These are phyloP conservation scores for Xylariaceae sp. DNA, from an alignment of 2,329 filamentous ascomycete genomes.

Conservation along the genomic window DNA sequence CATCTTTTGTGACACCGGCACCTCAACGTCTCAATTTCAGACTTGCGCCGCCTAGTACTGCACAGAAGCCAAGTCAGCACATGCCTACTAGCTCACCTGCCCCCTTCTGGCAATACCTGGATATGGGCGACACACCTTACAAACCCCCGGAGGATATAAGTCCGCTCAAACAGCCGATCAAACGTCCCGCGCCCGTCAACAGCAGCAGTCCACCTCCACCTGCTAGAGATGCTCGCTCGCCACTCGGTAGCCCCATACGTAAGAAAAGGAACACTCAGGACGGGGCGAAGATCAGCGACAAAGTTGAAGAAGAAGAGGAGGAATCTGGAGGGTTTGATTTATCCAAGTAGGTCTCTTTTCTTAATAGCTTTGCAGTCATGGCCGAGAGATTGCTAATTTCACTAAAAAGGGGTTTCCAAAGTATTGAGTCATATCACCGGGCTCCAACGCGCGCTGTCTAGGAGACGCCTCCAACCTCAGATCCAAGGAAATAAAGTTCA, in stretches of 20 bases:
- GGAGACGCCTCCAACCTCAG: background rate
- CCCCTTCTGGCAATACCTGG: constrained; percentile 85
- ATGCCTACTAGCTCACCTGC: constrained; percentile 84
- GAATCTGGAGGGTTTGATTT: constrained; percentile 58
- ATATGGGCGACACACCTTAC: constrained; percentile 71
- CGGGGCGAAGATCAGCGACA: constrained; percentile 19
- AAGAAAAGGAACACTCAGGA: constrained; percentile 31
- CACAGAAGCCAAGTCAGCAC: constrained; percentile 77
- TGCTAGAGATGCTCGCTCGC: constrained; percentile 45
- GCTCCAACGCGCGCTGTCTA: constrained; percentile 29
- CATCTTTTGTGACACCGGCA: constrained; percentile 68
- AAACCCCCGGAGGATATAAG: constrained; percentile 56
- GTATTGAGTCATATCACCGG: constrained; percentile 59
- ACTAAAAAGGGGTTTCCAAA: constrained; percentile 57
- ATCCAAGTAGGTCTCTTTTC: constrained; percentile 47
- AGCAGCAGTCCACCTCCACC: constrained; percentile 62
- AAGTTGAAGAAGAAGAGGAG: constrained; percentile 35
- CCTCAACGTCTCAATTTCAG: constrained; percentile 71
- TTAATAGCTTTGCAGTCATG: background rate
- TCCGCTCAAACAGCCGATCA: constrained; percentile 54
- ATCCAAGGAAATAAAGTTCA: no score
- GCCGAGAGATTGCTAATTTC: constrained; percentile 26
- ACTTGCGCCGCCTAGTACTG: constrained; percentile 75
- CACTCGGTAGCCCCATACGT: constrained; percentile 50
- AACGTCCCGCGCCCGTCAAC: constrained; percentile 42